A percentile compares a stretch with the other conserved stretches of the same genome.
Conservation (phyloP, 2,329 filamentous ascomycete species). For the Sporothrix euskadiensis region DNA sequence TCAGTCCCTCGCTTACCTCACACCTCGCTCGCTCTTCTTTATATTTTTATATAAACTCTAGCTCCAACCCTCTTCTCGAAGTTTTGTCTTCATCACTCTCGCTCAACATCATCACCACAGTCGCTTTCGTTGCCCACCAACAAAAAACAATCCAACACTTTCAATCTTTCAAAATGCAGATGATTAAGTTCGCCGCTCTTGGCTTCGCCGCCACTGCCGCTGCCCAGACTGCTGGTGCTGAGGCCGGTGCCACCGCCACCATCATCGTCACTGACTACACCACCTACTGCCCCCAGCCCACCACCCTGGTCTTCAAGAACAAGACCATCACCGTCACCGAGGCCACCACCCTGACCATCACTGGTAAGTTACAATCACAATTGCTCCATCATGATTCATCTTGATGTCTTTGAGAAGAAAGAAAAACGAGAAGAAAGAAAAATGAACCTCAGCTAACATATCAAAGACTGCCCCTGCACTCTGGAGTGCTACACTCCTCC, state of each 20-base stretch:
- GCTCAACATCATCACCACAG: constrained; percentile 13
- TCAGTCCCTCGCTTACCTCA: constrained; percentile 28
- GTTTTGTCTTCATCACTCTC: constrained; percentile 23
- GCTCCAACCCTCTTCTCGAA: not conserved
- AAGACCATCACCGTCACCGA: constrained; percentile 60
- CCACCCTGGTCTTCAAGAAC: constrained; percentile 64
- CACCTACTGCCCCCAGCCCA: constrained; percentile 73
- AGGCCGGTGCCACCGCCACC: constrained; percentile 27
- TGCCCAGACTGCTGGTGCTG: constrained; percentile 12
- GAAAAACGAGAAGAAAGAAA: too few species aligned
- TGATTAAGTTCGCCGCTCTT: constrained; percentile 26
- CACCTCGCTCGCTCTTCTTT: constrained; percentile 25
- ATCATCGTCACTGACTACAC: constrained; percentile 60
- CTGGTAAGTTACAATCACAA: constrained; percentile 23
- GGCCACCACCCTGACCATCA: constrained; percentile 34
- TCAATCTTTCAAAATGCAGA: constrained; percentile 30
- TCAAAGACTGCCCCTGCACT: constrained; percentile 34
- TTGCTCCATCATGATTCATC: not conserved
- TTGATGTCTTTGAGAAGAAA: too few species aligned
- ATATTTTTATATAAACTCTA: constrained; percentile 11
- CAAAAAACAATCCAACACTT: not conserved
- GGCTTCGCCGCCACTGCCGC: constrained; percentile 27
- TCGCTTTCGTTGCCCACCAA: constrained; percentile 12
- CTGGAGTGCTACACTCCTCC: constrained; percentile 23
- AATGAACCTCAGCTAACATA: not conserved